phyloP scores from a whole-genome alignment of 2,329 filamentous ascomycete species.

The Neoarthrinium moseri region DNA sequence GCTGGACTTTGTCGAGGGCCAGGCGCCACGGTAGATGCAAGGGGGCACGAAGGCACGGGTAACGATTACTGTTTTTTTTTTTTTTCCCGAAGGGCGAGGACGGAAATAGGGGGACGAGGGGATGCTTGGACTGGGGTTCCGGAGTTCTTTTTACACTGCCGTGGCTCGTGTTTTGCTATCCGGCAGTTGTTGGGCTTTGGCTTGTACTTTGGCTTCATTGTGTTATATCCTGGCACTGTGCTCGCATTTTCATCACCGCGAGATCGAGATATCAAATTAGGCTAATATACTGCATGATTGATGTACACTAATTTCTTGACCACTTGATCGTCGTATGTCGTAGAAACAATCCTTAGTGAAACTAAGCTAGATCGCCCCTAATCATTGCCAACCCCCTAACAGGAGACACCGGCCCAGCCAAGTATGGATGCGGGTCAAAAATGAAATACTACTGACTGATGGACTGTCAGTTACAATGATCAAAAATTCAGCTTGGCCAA shows the following conservation, averaged over 20 bases:
- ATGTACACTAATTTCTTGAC: too few relatives aligned
- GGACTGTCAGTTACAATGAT: too few relatives aligned
- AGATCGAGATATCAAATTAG: not conserved
- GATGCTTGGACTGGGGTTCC: not conserved
- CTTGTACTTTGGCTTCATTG: not conserved
- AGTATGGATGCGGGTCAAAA: too few relatives aligned
- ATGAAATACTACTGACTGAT: too few relatives aligned
- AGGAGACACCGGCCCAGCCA: too few relatives aligned
- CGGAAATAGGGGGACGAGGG: too few relatives aligned
- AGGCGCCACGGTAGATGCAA: conserved; percentile 46
- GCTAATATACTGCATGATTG: not conserved
- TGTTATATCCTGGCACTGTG: not conserved
- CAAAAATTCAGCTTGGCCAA: too few relatives aligned
- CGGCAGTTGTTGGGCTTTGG: not conserved
- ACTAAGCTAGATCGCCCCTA: too few relatives aligned
- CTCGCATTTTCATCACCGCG: not conserved
- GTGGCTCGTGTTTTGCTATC: not conserved
- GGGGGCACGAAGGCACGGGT: not conserved
- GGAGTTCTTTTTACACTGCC: not conserved
- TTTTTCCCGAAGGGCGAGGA: not conserved
- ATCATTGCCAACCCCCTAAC: too few relatives aligned
- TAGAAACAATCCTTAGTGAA: too few relatives aligned
- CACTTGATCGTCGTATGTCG: too few relatives aligned
- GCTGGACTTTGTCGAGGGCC: conserved; percentile 90
- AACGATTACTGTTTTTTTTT: not conserved